Evolutionary conservation across 1,139 yeast genomes (phyloP), one percentile per base, ranked within the genome.

Genomic region (Hemisphaericaspora lyxosophila): DNA sequence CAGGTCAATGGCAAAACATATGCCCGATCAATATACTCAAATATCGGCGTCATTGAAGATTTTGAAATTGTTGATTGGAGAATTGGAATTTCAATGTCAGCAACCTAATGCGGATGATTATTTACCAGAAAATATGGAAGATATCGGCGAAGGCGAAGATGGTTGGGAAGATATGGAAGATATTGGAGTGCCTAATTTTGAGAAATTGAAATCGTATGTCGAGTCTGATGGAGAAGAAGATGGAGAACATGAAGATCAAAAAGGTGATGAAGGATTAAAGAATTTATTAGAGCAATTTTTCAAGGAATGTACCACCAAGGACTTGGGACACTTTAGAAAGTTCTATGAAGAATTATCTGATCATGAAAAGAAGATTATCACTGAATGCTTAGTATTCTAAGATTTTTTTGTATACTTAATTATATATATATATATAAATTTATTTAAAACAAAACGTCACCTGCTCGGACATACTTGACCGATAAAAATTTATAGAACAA

Each of bases 141-240:
- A 49, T 2, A 67, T 51, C 0, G 43, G 15, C 2, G 71, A 47
- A 20, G 23, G 23, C 6, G 22, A 67, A n/a, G 84, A 70, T 12
- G 87, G 74, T 0, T 89, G 96, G 94, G 96, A 88, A 54, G 95
- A 87, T 52, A 64, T 85, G 50, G 90, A 84, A 9, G 82, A 74
- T 41, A 60, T 75, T 31, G 86, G 82, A 1, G 80, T 76, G 1
- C 76, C 85, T 2, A 73, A 77, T 31, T 81, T 68, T 51, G 82
- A 78, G 15, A 80, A 78, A 47, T 58, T 82, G 41, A 73, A 75
- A 48, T 68, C 76, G 14, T 78, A 76, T 44, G 74, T 70, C 5
- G 74, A 67, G 18, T 63, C 73, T 0, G 81, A 76, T 41, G 72
- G 65, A 24, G 74, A 69, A 37, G 67, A 58, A 15, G 30, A 26